These are phyloP conservation scores for Ceratocystis papillata DNA, from an alignment of 2,329 filamentous ascomycete species.

Conservation along the genomic window DNA sequence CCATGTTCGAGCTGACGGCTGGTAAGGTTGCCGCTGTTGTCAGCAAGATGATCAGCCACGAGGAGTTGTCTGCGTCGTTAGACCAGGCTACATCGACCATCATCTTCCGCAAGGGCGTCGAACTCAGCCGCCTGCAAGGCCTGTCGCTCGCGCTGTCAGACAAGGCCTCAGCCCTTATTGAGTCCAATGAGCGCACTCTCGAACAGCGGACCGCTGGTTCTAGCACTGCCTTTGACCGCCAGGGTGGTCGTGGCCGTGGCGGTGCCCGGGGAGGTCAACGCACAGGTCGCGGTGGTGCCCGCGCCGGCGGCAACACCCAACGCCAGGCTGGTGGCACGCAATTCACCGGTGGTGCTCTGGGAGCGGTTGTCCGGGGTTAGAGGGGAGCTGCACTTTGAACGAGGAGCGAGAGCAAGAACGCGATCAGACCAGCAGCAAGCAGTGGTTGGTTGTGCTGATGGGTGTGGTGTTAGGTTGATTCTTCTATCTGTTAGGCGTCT, in stretches of 20 bases:
- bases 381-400: not conserved
- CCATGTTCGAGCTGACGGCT: constrained; percentile 89
- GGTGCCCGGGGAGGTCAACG: constrained; percentile 57
- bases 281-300: constrained; percentile 37
- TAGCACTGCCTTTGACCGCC: constrained; percentile 86
- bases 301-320: constrained; percentile 47
- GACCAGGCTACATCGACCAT: constrained; percentile 96
- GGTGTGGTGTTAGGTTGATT: constrained; percentile 10
- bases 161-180: constrained; percentile 91
- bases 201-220: constrained; percentile 96
- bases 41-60: constrained; percentile 99
- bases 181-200: constrained; percentile 92
- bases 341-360: constrained; percentile 71
- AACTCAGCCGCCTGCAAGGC: constrained; percentile 90
- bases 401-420: not conserved
- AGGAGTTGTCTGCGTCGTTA: constrained; percentile 88
- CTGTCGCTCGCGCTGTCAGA: constrained; percentile 87
- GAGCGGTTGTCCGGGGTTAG: constrained; percentile 50
- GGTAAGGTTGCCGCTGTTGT: constrained; percentile 90
- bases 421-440: not conserved
- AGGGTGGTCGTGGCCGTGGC: constrained; percentile 66
- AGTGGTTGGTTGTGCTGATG: not conserved
- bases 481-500: constrained; percentile 19
- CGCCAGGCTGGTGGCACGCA: constrained; percentile 63
- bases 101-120: constrained; percentile 98